phyloP scores from a whole-genome alignment of 1,284 basidiomycete species.

The Ustanciosporium gigantosporum region DNA sequence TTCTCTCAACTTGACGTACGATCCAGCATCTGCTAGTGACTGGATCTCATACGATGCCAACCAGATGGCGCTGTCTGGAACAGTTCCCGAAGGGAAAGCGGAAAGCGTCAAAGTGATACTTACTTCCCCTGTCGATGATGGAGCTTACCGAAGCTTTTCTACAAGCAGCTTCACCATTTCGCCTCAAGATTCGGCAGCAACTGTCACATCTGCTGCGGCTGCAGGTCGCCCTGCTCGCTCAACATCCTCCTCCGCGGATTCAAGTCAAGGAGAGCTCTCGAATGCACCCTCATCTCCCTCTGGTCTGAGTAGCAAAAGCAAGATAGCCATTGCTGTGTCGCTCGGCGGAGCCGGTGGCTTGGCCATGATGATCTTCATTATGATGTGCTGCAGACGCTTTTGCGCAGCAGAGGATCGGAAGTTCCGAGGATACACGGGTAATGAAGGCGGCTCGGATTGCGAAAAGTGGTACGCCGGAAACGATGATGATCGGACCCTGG shows the following conservation, averaged over 20 bases:
- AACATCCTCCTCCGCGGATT: too few relatives aligned
- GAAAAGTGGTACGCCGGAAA: constrained; percentile 16
- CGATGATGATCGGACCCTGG: constrained; percentile 43
- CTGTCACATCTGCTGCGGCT: too few relatives aligned
- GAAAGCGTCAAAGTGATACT: constrained; percentile 11
- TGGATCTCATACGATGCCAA: constrained; percentile 62
- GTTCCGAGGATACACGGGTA: constrained; percentile 15
- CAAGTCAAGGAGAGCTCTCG: too few relatives aligned
- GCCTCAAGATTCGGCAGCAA: not conserved
- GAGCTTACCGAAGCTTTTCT: constrained; percentile 3
- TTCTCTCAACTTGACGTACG: constrained; percentile 6
- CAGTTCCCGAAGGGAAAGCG: constrained; percentile 9
- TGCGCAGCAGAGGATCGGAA: constrained; percentile 42
- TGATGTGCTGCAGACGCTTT: constrained; percentile 43
- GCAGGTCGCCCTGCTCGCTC: not conserved
- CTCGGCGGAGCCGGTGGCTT: constrained; percentile 45
- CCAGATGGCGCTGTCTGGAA: constrained; percentile 60
- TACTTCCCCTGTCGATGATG: constrained; percentile 1
- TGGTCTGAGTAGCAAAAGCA: constrained; percentile 33
- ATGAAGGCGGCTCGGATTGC: constrained; percentile 13
- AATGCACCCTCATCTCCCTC: too few relatives aligned
- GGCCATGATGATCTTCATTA: constrained; percentile 36
- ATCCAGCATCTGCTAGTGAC: constrained; percentile 44
- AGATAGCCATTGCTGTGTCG: constrained; percentile 39
- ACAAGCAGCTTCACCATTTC: constrained; percentile 11